A percentile compares a stretch with the other conserved stretches of the same genome.
phyloP scores from a whole-genome alignment of 805 yeast genomes.

The Kazachstania taianensis region DNA sequence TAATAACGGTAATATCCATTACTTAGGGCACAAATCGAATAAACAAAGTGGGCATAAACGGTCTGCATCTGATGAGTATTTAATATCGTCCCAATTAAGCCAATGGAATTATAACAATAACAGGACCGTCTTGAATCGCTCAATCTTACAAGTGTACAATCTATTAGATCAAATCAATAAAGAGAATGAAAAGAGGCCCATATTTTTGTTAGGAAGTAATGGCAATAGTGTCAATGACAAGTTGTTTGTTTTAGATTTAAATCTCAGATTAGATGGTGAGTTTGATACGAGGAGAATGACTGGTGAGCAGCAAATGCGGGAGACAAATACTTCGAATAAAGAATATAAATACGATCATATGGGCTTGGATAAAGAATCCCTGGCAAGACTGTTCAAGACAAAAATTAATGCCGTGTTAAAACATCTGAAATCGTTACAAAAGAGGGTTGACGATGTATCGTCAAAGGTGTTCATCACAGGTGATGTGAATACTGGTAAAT shows the following conservation, averaged over 20 bases:
- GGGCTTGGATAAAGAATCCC: conserved; percentile 54
- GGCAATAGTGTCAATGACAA: conserved; percentile 37
- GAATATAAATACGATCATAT: conserved; percentile 35
- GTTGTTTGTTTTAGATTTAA: conserved; percentile 19
- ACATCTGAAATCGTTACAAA: conserved; percentile 63
- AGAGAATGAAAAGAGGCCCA: conserved; percentile 53
- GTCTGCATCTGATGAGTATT: conserved; percentile 7
- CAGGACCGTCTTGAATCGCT: conserved; percentile 51
- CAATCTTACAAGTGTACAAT: conserved; percentile 44
- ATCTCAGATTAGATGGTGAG: conserved; percentile 21
- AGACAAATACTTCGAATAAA: background rate
- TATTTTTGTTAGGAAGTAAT: conserved; percentile 46
- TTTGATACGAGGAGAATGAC: conserved; percentile 3
- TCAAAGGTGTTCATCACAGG: conserved; percentile 96
- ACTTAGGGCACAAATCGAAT: too few relatives aligned
- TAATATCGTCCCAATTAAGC: conserved; percentile 35
- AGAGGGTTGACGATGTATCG: conserved; percentile 79
- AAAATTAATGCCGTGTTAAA: conserved; percentile 54
- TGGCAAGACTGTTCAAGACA: conserved; percentile 59
- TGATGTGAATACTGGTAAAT: conserved; percentile 92
- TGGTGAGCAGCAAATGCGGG: background rate
- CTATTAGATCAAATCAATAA: conserved; percentile 40
- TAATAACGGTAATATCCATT: background rate
- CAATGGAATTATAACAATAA: conserved; percentile 73
- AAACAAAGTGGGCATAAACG: background rate